Conservation (phyloP, 441 rosid genomes). For the Arabidopsis hybrid region DNA sequence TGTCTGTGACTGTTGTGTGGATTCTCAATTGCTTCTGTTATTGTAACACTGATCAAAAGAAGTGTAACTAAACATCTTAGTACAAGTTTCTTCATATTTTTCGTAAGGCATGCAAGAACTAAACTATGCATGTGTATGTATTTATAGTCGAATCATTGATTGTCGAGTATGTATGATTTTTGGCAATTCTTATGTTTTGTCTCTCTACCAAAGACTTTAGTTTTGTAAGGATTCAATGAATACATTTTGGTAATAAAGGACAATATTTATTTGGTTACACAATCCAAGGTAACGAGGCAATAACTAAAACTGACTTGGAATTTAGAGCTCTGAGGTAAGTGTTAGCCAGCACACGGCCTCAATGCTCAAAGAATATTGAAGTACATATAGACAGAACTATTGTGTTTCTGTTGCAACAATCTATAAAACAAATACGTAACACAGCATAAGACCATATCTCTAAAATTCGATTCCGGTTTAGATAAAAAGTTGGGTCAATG, state of each 20-base stretch:
- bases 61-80: slow-evolving; percentile 30
- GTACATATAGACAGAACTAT: slow-evolving; percentile 41
- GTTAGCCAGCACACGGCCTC: slow-evolving; percentile 35
- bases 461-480: not conserved
- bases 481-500: not conserved
- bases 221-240: slow-evolving; percentile 34
- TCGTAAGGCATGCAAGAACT: slow-evolving; percentile 32
- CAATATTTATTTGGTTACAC: slow-evolving; percentile 45
- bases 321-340: slow-evolving; percentile 37
- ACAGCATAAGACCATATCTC: not conserved
- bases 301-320: slow-evolving; percentile 38
- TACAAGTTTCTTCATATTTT: slow-evolving; percentile 30
- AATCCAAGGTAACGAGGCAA: slow-evolving; percentile 40
- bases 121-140: not conserved
- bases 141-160: slow-evolving; percentile 25
- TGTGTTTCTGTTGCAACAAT: slow-evolving; percentile 16
- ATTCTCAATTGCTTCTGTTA: slow-evolving; percentile 33
- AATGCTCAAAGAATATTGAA: slow-evolving; percentile 32
- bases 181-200: slow-evolving; percentile 29
- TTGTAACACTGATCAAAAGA: slow-evolving; percentile 35
- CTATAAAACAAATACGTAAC: not conserved
- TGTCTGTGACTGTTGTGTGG: slow-evolving; percentile 29
- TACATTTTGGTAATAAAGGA: slow-evolving; percentile 23
- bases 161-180: slow-evolving; percentile 1
- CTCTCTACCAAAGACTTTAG: not conserved